Evolutionary conservation across 352 stramenopile genomes (phyloP).

Genomic region (Phytophthora multivora): DNA sequence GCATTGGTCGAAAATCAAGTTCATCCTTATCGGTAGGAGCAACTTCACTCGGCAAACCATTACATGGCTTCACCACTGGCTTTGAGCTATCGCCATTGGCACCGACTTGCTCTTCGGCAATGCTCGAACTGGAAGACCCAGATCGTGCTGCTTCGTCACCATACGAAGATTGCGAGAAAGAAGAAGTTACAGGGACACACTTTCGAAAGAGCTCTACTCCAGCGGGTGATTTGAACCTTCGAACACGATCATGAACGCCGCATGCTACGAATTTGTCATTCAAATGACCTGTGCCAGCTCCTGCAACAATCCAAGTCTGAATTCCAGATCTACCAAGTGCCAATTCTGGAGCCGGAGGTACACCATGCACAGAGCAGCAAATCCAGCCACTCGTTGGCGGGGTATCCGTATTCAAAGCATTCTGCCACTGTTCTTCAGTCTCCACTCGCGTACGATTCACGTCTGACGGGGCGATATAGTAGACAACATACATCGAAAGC

Average conservation of each 20-base stretch:
- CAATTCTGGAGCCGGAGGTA: conserved; percentile 39
- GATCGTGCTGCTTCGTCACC: conserved; percentile 10
- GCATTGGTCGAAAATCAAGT: conserved; percentile 62
- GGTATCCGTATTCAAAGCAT: conserved; percentile 16
- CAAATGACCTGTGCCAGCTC: conserved; percentile 53
- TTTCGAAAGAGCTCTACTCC: conserved; percentile 82
- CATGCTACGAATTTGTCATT: conserved; percentile 73
- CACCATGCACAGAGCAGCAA: conserved; percentile 54
- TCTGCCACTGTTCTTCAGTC: conserved; percentile 21
- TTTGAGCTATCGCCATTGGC: neutral
- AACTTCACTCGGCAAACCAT: conserved; percentile 40
- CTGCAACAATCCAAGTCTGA: conserved; percentile 62
- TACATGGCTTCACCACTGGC: neutral
- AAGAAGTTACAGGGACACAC: conserved; percentile 48
- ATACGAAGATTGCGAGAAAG: conserved; percentile 47
- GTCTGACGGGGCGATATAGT: conserved; percentile 58
- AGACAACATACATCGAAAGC: conserved; percentile 68
- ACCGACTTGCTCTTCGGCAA: conserved; percentile 2
- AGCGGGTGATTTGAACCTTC: conserved; percentile 65
- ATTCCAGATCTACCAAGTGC: conserved; percentile 49
- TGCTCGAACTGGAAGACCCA: neutral
- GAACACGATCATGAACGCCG: conserved; percentile 53
- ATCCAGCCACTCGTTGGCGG: conserved; percentile 62
- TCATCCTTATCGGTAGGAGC: conserved; percentile 48
- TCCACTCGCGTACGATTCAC: conserved; percentile 13